Percentiles rank a stretch among this genome's conserved stretches.
These are phyloP conservation scores for Xerocomus minutiporus DNA, from an alignment of 1,284 basidiomycete genomes.

Conservation along the genomic window DNA sequence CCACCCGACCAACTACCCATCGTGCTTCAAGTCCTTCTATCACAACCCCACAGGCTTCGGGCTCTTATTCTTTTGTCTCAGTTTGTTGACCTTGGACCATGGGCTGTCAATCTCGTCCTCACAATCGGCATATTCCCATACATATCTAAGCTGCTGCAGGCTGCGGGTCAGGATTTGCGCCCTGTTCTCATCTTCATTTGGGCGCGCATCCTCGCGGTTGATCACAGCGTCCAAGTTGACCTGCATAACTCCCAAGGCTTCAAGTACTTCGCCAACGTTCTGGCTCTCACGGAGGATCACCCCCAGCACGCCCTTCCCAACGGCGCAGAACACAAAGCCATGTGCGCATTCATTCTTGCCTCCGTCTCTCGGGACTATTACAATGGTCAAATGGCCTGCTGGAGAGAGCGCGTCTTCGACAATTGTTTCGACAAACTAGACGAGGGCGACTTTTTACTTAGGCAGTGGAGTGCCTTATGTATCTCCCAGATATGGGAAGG, in stretches of 20 bases:
- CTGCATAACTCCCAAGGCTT: slow-evolving; percentile 83
- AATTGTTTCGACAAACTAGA: slow-evolving; percentile 85
- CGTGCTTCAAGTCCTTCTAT: slow-evolving; percentile 93
- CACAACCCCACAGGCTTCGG: slow-evolving; percentile 92
- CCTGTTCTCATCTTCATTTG: slow-evolving; percentile 99
- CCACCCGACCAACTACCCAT: slow-evolving; percentile 97
- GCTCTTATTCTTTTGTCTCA: slow-evolving; percentile 96
- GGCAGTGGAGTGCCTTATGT: slow-evolving; percentile 93
- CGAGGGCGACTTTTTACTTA: slow-evolving; percentile 84
- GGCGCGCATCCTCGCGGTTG: slow-evolving; percentile 95
- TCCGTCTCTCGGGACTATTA: slow-evolving; percentile 87
- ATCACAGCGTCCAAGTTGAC: slow-evolving; percentile 89
- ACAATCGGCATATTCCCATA: slow-evolving; percentile 99
- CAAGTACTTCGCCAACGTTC: slow-evolving; percentile 84
- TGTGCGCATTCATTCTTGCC: slow-evolving; percentile 98
- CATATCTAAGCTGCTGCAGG: slow-evolving; percentile 93
- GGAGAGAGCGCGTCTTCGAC: slow-evolving; percentile 84
- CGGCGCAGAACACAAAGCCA: slow-evolving; percentile 93
- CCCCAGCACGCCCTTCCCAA: slow-evolving; percentile 68
- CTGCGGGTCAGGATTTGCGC: slow-evolving; percentile 89
- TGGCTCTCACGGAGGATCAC: slow-evolving; percentile 62
- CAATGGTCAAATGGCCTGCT: slow-evolving; percentile 83
- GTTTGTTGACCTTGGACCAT: slow-evolving; percentile 96
- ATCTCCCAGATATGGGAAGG: slow-evolving; percentile 95
- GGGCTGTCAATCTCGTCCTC: slow-evolving; percentile 95